Evolutionary conservation across 306 rosid species (phyloP).

Genomic region (Pueraria montana): DNA sequence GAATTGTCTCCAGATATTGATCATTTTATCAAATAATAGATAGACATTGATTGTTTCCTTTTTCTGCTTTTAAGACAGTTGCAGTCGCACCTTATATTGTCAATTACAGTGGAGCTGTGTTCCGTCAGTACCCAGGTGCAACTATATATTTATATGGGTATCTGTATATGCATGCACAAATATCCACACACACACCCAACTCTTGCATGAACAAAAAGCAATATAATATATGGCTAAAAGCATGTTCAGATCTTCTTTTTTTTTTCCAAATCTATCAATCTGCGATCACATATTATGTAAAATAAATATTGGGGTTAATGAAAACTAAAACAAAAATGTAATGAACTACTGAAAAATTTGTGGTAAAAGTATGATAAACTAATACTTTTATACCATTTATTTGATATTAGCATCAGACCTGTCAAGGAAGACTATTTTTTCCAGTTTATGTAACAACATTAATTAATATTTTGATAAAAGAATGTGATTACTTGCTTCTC

Average conservation of each 20-base stretch:
- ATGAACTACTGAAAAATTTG: constrained; percentile 6
- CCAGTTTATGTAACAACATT: constrained; percentile 1
- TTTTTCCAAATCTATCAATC: background rate
- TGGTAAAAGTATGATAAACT: constrained; percentile 16
- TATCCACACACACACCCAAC: background rate
- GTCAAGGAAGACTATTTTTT: background rate
- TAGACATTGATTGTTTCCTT: constrained; percentile 44
- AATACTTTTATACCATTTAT: background rate
- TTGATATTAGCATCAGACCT: too few relatives aligned
- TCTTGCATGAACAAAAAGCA: background rate
- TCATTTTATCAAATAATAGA: constrained; percentile 37
- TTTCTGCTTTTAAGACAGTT: constrained; percentile 71
- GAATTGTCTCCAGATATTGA: constrained; percentile 12
- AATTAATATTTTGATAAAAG: background rate
- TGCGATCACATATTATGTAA: background rate
- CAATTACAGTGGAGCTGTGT: constrained; percentile 93
- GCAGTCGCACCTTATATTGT: constrained; percentile 90
- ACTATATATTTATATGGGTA: constrained; percentile 37
- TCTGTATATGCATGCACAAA: background rate
- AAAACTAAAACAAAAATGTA: background rate
- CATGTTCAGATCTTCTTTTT: background rate
- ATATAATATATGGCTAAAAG: background rate
- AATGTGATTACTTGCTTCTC: constrained; percentile 13
- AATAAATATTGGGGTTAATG: constrained; percentile 26
- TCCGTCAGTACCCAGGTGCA: constrained; percentile 95